Conservation (phyloP, 2,329 filamentous ascomycete genomes). For the Dryadomyces quercus-mongolicae region DNA sequence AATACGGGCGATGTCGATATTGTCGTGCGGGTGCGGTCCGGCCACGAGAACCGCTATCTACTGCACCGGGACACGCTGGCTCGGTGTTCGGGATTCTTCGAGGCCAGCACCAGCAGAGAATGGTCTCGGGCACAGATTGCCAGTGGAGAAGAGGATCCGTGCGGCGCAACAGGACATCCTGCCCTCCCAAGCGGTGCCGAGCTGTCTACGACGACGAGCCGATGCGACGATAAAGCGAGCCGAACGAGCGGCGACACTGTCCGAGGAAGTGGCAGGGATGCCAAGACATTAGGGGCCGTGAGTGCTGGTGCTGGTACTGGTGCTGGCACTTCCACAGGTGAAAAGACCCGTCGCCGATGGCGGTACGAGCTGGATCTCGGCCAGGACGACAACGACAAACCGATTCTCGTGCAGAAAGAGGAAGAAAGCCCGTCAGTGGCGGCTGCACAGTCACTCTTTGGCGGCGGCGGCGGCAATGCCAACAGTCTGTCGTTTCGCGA, state of each 20-base stretch:
- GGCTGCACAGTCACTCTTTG: conserved; percentile 40
- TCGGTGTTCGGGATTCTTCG: conserved; percentile 89
- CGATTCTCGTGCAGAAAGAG: conserved; percentile 79
- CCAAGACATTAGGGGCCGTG: not conserved
- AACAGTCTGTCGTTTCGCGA: conserved; percentile 27
- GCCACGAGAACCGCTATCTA: conserved; percentile 71
- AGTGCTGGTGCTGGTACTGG: too few species aligned
- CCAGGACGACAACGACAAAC: conserved; percentile 60
- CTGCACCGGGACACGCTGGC: conserved; percentile 78
- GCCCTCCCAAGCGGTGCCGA: conserved; percentile 20
- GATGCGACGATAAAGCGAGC: conserved; percentile 20
- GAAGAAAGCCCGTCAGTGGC: conserved; percentile 22
- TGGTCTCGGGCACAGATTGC: conserved; percentile 46
- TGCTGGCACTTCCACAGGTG: conserved; percentile 14
- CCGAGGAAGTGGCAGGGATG: not conserved
- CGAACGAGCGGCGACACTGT: conserved; percentile 11
- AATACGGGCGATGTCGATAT: conserved; percentile 92
- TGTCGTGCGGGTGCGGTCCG: conserved; percentile 50
- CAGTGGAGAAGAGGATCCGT: not conserved
- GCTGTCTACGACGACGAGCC: conserved; percentile 25
- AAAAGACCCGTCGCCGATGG: conserved; percentile 44
- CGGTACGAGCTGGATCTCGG: conserved; percentile 78
- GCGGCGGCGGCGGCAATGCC: conserved; percentile 31
- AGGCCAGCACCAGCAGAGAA: conserved; percentile 68
- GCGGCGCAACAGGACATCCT: not conserved